Evolutionary conservation across 73 alveolate genomes (phyloP), one percentile per base, ranked within the genome.

Genomic region (Symbiodinium natans): DNA sequence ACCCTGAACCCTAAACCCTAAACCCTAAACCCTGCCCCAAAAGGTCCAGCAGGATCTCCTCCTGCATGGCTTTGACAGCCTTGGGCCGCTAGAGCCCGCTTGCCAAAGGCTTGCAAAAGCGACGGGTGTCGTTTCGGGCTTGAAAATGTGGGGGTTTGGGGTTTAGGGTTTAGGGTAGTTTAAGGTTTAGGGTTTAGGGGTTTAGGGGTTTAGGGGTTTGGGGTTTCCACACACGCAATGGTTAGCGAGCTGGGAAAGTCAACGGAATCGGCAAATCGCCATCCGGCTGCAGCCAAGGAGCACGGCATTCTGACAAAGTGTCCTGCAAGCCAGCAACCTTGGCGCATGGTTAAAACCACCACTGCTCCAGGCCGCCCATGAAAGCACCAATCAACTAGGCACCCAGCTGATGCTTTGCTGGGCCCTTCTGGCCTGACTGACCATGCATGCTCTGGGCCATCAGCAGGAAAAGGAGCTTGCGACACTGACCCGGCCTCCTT

Each of bases 61-160:
- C 94, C 68, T 87, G 94, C 84, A 87, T 46, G 34, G 84, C 84
- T 52, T 87, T 59, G 15, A 87, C 41, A 1, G 94, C 94, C 93
- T 86, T 29, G 23, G 71, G 71, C 23, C 71, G 27, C 71, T 52
- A n/a, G n/a, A n/a, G 71, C 71, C 71, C 71, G 23, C 71, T n/a
- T 52, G 31, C 71, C 71, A 52, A 0, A 29, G 71, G 1, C 15
- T 52, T 29, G 71, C 25, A 13, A 52, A 52, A 23, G 27, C 23
- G 71, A 52, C n/a, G n/a, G n/a, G n/a, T n/a, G n/a, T n/a, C n/a
- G n/a, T n/a, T n/a, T n/a, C n/a, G n/a, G n/a, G n/a, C n/a, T n/a
- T n/a, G n/a, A n/a, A n/a, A n/a, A n/a, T n/a, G n/a, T n/a, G n/a
- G n/a, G n/a, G n/a, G n/a, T n/a, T n/a, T n/a, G n/a, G n/a, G n/a